Base-by-base conservation (phyloP, 306 rosid genomes). In the Delonix regia region DNA sequence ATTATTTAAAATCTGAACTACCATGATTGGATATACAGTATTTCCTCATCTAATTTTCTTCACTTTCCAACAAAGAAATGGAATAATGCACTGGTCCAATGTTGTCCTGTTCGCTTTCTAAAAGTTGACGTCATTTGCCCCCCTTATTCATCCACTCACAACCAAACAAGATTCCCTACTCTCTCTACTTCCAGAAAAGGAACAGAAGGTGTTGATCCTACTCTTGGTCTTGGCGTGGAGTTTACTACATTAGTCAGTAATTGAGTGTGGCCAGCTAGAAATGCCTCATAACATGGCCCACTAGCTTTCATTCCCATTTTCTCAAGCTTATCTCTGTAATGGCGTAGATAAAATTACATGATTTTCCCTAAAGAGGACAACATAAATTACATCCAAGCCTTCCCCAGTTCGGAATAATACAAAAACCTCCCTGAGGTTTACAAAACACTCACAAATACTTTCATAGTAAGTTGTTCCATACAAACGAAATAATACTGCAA, bases 71-170 rank as follows among this genome's bases (percentile, higher is more conserved):
- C 77, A 71, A 55, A 72, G 72, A 74, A 76, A 45, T 16, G 65
- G 68, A 16, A 30, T 22, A 53, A 77, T 24, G 64, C 36, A 11
- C 25, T 66, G 60, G 53, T 36, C 81, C 65, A 36, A 69, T 30
- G 4, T 66, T 33, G 19, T 60, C 61, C 30, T 78, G 68, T 61
- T 69, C 53, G 28, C 72, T 73, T 77, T 84, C 77, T 14, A 49
- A 68, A 77, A 85, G 83, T 77, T 38, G 80, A 80, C 55, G 59
- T 38, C 72, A 51, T 72, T 65, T 71, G 73, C 44, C 79, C 74
- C 68, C 73, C 66, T 76, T 33, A 62, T 7, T 22, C 77, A 72
- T 24, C 68, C 77, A 53, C 51, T 75, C 56, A 76, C 57, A 53
- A 73, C 27, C 60, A 9, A 15, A 9, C 16, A 62, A 34, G 80